Evolutionary conservation across 176 grass and related monocot species (phyloP).

Genomic region (Cymbopogon citratus): DNA sequence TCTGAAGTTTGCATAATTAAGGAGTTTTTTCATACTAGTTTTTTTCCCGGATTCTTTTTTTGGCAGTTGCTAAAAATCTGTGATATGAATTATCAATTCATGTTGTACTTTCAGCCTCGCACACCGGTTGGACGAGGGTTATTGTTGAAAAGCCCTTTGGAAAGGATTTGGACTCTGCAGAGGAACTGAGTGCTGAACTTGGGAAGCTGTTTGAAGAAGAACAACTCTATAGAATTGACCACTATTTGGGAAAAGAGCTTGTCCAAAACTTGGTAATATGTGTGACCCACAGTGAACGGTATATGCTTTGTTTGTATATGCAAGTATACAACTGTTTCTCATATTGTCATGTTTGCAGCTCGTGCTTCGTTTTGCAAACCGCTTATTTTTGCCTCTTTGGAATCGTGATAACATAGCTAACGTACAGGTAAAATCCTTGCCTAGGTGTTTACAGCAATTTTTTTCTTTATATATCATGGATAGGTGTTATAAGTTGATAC

Average conservation of each 20-base stretch:
- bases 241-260: conserved; percentile 91
- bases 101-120: conserved; percentile 47
- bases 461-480: neutral
- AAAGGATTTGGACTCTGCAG: conserved; percentile 74
- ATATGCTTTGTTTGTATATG: conserved; percentile 18
- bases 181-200: conserved; percentile 74
- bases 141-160: conserved; percentile 95
- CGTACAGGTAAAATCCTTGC: conserved; percentile 44
- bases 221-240: conserved; percentile 85
- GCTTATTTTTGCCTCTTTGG: conserved; percentile 79
- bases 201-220: conserved; percentile 72
- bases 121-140: conserved; percentile 69
- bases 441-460: conserved; percentile 16
- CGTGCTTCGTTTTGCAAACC: conserved; percentile 81
- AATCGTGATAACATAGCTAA: conserved; percentile 90
- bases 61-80: neutral
- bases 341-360: conserved; percentile 46
- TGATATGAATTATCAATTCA: neutral
- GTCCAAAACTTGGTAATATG: conserved; percentile 83
- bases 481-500: neutral
- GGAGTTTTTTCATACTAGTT: conserved; percentile 3
- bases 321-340: conserved; percentile 11
- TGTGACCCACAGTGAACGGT: neutral
- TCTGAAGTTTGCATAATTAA: neutral
- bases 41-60: neutral